These are phyloP conservation scores for Pelargonium australe DNA, from an alignment of 441 rosid genomes.

Conservation along the genomic window DNA sequence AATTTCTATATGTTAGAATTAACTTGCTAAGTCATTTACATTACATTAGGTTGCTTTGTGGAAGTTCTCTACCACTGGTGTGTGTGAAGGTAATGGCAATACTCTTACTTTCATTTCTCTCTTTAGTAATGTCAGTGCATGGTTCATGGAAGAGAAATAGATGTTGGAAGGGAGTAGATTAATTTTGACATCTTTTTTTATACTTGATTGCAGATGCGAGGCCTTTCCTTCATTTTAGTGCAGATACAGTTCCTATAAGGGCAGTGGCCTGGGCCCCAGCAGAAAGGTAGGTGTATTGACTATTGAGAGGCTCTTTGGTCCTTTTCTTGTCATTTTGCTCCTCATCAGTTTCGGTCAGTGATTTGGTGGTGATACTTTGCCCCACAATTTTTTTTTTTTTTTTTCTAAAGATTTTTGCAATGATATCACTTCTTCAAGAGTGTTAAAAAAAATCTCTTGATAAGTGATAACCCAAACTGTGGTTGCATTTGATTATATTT, in stretches of 20 bases:
- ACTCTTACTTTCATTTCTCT: conserved; percentile 3
- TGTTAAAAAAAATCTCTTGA: too few relatives aligned
- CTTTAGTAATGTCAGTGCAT: background rate
- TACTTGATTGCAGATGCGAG: conserved; percentile 59
- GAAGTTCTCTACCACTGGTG: conserved; percentile 56
- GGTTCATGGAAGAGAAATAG: background rate
- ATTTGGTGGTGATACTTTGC: background rate
- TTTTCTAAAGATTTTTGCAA: too few relatives aligned
- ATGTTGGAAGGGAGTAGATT: background rate
- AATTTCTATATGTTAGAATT: conserved; percentile 10
- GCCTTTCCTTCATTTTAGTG: conserved; percentile 77
- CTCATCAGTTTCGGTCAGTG: background rate
- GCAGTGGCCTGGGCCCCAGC: conserved; percentile 87
- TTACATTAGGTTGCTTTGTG: conserved; percentile 76
- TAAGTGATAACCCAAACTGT: too few relatives aligned
- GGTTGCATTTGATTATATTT: too few relatives aligned
- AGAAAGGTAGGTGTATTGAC: conserved; percentile 49
- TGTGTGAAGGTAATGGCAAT: conserved; percentile 46
- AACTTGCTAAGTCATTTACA: background rate
- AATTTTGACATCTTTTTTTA: conserved; percentile 10
- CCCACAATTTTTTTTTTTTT: too few relatives aligned
- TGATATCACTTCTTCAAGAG: too few relatives aligned
- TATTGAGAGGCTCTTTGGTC: conserved; percentile 6
- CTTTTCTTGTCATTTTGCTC: background rate
- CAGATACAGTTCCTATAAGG: conserved; percentile 77